Evolutionary conservation across 1,284 basidiomycete species (phyloP).

Genomic region (Bjerkandera adusta): DNA sequence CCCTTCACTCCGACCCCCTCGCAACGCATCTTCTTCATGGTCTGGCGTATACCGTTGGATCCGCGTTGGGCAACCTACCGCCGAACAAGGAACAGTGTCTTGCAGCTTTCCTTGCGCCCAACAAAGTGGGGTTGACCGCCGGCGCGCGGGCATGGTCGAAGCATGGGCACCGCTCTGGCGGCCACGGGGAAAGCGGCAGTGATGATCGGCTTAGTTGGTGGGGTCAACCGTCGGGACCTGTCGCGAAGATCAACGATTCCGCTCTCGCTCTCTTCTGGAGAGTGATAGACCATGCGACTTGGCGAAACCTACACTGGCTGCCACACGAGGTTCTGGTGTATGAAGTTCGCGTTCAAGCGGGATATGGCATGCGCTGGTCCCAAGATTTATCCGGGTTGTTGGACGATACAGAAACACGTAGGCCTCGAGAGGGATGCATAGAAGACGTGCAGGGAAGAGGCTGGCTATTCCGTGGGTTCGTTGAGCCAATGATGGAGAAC

Average conservation of each 20-base stretch:
- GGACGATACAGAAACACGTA: not conserved
- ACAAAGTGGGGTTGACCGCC: constrained; percentile 46
- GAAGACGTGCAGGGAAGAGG: constrained; percentile 14
- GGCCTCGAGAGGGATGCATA: not conserved
- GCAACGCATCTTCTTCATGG: constrained; percentile 43
- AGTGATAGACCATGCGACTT: constrained; percentile 46
- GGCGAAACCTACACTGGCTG: constrained; percentile 61
- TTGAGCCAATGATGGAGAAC: constrained; percentile 63
- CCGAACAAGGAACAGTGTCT: constrained; percentile 44
- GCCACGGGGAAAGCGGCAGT: constrained; percentile 15
- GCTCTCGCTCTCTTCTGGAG: constrained; percentile 48
- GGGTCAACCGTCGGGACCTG: constrained; percentile 51
- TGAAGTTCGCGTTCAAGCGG: constrained; percentile 51
- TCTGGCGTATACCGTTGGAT: constrained; percentile 54
- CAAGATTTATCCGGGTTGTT: constrained; percentile 35
- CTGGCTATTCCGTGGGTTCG: constrained; percentile 58
- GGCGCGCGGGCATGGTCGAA: constrained; percentile 62
- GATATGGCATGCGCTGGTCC: constrained; percentile 66
- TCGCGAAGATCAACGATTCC: constrained; percentile 46
- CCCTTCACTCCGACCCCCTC: not conserved
- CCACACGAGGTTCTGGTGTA: constrained; percentile 57
- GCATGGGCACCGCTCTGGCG: constrained; percentile 49
- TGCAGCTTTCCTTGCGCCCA: constrained; percentile 43
- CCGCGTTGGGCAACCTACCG: constrained; percentile 50
- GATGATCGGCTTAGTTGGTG: constrained; percentile 47